Evolutionary conservation across 2,329 filamentous ascomycete genomes (phyloP).

Genomic region (Penicillium sp.): DNA sequence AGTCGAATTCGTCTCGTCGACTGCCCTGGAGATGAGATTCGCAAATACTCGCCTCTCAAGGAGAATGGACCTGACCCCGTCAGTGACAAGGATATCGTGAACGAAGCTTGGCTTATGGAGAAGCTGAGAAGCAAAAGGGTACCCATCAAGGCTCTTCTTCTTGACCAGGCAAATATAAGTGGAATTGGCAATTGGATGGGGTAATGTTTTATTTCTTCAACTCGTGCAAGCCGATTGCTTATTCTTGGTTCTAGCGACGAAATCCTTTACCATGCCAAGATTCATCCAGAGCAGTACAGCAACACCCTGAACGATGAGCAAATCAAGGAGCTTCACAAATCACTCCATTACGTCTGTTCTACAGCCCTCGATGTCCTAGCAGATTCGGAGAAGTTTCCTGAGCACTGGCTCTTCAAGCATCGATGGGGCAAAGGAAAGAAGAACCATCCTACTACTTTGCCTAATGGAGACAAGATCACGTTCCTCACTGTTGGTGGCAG

Average conservation of each 20-base stretch:
- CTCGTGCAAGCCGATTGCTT: neutral
- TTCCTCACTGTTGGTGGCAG: slow-evolving; percentile 88
- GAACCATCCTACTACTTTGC: slow-evolving; percentile 66
- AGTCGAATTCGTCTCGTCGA: slow-evolving; percentile 80
- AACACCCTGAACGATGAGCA: slow-evolving; percentile 76
- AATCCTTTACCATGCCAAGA: slow-evolving; percentile 81
- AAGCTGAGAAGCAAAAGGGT: slow-evolving; percentile 77
- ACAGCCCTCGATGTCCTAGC: slow-evolving; percentile 77
- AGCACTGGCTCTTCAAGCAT: slow-evolving; percentile 85
- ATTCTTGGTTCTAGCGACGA: slow-evolving; percentile 65
- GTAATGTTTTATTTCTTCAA: slow-evolving; percentile 41
- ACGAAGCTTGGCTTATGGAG: slow-evolving; percentile 71
- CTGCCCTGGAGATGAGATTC: slow-evolving; percentile 74
- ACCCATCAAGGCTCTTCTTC: slow-evolving; percentile 82
- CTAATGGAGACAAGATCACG: slow-evolving; percentile 81
- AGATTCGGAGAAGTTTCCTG: slow-evolving; percentile 81
- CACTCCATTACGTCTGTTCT: slow-evolving; percentile 77
- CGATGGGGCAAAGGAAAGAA: slow-evolving; percentile 91
- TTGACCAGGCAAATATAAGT: slow-evolving; percentile 86
- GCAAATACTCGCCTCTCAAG: slow-evolving; percentile 75
- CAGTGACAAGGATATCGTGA: slow-evolving; percentile 75
- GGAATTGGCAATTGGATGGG: slow-evolving; percentile 98
- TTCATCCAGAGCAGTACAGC: slow-evolving; percentile 93
- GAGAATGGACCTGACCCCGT: slow-evolving; percentile 96
- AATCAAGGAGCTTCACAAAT: slow-evolving; percentile 70